Conservation (phyloP, 768 basidiomycete species). For the Tricholoma matsutake region DNA sequence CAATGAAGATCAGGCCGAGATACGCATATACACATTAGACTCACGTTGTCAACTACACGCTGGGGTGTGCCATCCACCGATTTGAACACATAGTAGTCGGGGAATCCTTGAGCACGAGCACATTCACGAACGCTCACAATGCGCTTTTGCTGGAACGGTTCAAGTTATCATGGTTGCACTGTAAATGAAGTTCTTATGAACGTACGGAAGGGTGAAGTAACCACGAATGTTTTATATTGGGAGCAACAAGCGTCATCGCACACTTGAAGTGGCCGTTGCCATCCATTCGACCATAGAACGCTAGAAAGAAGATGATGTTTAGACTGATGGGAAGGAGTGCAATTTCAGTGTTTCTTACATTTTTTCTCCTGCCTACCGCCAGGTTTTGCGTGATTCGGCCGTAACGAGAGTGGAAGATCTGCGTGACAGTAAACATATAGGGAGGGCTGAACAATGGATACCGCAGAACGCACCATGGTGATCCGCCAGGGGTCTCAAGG, state of each 20-base stretch:
- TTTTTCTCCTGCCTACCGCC: constrained; percentile 22
- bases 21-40: constrained; percentile 18
- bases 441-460: not conserved
- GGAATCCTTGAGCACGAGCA: constrained; percentile 78
- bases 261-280: constrained; percentile 55
- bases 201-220: constrained; percentile 42
- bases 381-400: constrained; percentile 30
- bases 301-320: constrained; percentile 26
- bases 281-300: constrained; percentile 55
- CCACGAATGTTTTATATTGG: constrained; percentile 46
- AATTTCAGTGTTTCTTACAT: constrained; percentile 19
- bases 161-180: not conserved
- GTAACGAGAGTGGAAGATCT: constrained; percentile 44
- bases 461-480: constrained; percentile 41
- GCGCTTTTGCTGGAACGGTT: constrained; percentile 58
- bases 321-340: not conserved
- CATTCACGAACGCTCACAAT: constrained; percentile 64
- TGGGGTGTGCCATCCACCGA: constrained; percentile 38
- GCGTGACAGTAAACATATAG: not conserved
- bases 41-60: constrained; percentile 49
- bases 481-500: constrained; percentile 46
- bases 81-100: constrained; percentile 62
- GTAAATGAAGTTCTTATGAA: not conserved
- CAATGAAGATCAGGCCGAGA: constrained; percentile 5
- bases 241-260: constrained; percentile 54